Evolutionary conservation across 257 asterid genomes (phyloP), one percentile per base, ranked within the genome.

Genomic region (Penstemon davidsonii): DNA sequence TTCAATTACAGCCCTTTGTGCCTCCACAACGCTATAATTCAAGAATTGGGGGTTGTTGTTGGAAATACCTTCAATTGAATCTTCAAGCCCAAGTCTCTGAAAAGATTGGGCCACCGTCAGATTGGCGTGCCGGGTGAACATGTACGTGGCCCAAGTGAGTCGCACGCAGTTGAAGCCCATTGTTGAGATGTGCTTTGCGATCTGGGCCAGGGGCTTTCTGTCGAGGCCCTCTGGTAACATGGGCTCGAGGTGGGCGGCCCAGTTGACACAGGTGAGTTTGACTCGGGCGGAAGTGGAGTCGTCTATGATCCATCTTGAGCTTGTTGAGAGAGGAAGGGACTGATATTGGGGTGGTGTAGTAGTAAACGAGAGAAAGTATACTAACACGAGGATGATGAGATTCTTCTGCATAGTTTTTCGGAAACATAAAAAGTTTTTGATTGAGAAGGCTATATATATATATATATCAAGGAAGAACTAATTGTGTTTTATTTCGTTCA

Each of bases 161-260:
- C 91, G 76, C 58, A 88, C 87, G 43, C 91, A 84, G 33, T 86
- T 86, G 66, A 81, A 86, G 2, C 91, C 96, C 88, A 85, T 83
- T 8, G 57, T 19, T 0, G 51, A 44, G 3, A 85, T 50, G 0
- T 44, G 68, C 6, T 60, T 61, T 0, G 58, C 85, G 36, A 84
- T 81, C 4, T 78, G 49, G 44, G 8, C 39, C 11, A 83, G n/a
- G 4, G 86, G 86, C 61, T 72, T 69, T 51, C 72, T 73, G 46
- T 77, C 61, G 0, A 88, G 79, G 56, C 96, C 90, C 45, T 88
- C 92, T 0, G 94, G 84, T 66, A 84, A 47, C 85, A 86, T 75
- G 59, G 87, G 82, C 71, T 83, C 77, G 9, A 80, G 66, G 64
- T 86, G 94, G 49, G 77, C 88, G 0, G 79, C 86, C 87, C 88